A percentile compares a stretch with the other conserved stretches of the same genome.
Evolutionary conservation across 257 asterid species (phyloP).

Genomic region (Solanum paucissectum): DNA sequence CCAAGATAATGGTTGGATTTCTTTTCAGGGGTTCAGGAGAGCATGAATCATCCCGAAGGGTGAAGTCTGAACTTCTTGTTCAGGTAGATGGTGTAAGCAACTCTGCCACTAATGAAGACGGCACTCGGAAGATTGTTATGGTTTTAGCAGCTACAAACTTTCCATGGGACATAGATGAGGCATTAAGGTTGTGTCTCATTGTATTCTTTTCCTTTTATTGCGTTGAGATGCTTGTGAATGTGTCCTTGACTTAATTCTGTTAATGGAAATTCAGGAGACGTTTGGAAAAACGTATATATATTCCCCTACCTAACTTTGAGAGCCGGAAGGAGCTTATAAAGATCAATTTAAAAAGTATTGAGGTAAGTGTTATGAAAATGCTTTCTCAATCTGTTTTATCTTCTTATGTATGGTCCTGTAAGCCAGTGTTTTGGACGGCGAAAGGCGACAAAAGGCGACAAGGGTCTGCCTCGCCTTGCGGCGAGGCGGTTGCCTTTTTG

Average conservation of each 20-base stretch:
- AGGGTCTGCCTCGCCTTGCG: not conserved
- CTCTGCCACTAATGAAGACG: conserved; percentile 75
- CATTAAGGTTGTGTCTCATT: conserved; percentile 55
- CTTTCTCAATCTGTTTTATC: not conserved
- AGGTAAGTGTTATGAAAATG: conserved; percentile 35
- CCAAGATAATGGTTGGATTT: not conserved
- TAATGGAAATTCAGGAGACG: conserved; percentile 65
- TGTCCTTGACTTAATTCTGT: not conserved
- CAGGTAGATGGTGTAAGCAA: conserved; percentile 95
- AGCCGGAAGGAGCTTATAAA: conserved; percentile 84
- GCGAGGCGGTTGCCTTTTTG: not conserved
- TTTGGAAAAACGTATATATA: conserved; percentile 87
- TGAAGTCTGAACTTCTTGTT: conserved; percentile 86
- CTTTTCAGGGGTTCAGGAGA: conserved; percentile 86
- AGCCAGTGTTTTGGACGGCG: not conserved
- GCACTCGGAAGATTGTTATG: conserved; percentile 92
- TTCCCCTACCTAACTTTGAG: conserved; percentile 89
- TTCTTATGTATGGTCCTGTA: not conserved
- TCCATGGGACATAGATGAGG: conserved; percentile 99
- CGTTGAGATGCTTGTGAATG: not conserved
- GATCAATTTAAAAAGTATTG: conserved; percentile 79
- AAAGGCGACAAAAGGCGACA: not conserved
- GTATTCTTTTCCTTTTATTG: not conserved
- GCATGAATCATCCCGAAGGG: conserved; percentile 94
- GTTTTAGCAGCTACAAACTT: conserved; percentile 98